phyloP scores from a whole-genome alignment of 768 basidiomycete species.

The Pulveroboletus sp. region DNA sequence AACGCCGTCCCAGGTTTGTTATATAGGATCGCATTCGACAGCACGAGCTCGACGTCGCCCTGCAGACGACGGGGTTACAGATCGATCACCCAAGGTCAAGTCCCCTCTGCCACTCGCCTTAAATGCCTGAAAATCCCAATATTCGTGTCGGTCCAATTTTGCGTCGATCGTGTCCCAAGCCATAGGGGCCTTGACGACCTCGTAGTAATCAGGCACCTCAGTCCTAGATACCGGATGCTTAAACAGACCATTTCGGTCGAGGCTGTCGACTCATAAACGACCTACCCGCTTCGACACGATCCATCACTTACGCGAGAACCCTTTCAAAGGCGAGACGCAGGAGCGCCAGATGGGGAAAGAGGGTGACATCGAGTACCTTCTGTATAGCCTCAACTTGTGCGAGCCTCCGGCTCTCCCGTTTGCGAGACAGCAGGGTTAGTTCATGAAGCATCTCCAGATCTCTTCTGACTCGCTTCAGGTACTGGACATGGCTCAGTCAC shows the following conservation, averaged over 20 bases:
- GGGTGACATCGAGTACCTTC: slow-evolving; percentile 51
- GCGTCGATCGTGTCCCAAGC: slow-evolving; percentile 77
- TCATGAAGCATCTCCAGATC: slow-evolving; percentile 74
- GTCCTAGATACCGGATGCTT: slow-evolving; percentile 73
- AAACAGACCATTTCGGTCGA: slow-evolving; percentile 74
- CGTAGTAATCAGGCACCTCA: slow-evolving; percentile 88
- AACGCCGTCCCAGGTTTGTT: slow-evolving; percentile 71
- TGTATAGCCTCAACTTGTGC: slow-evolving; percentile 63
- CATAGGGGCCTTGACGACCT: slow-evolving; percentile 83
- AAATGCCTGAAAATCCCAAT: slow-evolving; percentile 73
- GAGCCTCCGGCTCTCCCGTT: slow-evolving; percentile 80
- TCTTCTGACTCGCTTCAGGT: slow-evolving; percentile 58
- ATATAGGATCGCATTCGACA: slow-evolving; percentile 82
- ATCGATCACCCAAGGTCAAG: not conserved
- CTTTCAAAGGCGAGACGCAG: slow-evolving; percentile 65
- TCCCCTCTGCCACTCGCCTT: slow-evolving; percentile 39
- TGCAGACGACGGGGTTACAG: slow-evolving; percentile 24
- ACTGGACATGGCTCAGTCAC: slow-evolving; percentile 26
- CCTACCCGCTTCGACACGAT: not conserved
- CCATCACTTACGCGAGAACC: slow-evolving; percentile 57
- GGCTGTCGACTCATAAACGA: slow-evolving; percentile 37
- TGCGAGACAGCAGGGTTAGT: slow-evolving; percentile 61
- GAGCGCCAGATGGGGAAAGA: slow-evolving; percentile 62
- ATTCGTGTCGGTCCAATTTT: slow-evolving; percentile 79
- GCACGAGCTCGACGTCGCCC: slow-evolving; percentile 80